Base-by-base conservation (phyloP, 768 basidiomycete genomes). In the Rhodotorula babjevae region DNA sequence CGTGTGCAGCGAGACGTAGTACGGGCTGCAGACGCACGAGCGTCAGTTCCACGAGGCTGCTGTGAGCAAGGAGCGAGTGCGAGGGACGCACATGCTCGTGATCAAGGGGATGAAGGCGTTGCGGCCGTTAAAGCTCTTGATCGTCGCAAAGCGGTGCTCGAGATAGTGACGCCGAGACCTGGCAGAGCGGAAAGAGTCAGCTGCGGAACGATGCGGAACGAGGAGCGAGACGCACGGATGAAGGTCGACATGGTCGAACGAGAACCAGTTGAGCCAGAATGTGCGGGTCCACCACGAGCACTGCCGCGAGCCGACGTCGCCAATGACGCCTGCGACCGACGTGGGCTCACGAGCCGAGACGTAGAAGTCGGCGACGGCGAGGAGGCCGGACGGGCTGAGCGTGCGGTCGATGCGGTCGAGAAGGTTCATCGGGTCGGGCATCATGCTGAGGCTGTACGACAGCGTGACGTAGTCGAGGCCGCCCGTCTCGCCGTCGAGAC, bases 1-100 rank as follows among this genome's bases (percentile, higher is more conserved):
- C 62, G 88, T 86, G 49, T 89, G 89, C 44, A 91, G 83, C 85
- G 88, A 90, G 75, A 91, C 86, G 79, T 90, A 90, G 82, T 88
- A 89, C 0, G 87, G 87, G 42, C 85, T 87, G 68, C 5, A 44
- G 36, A 47, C 11, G 31, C 52, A 33, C 70, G 25, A 61, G 57
- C 18, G 61, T 53, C 36, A 27, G 77, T n/a, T n/a, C n/a, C n/a
- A n/a, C n/a, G n/a, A n/a, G n/a, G n/a, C n/a, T n/a, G n/a, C n/a
- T n/a, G n/a, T n/a, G 46, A 46, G 46, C 2, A 19, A 46, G 36
- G 36, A 36, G 36, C 36, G 12, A 14, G 44, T 31, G 70, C n/a
- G n/a, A 36, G 36, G 9, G 3, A 80, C 85, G 65, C 50, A 86
- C 84, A 90, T 89, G 78, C 87, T 81, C 60, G 89, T 84, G 73